Evolutionary conservation across 2,329 filamentous ascomycete genomes (phyloP).

Genomic region (Cytospora leucostoma): DNA sequence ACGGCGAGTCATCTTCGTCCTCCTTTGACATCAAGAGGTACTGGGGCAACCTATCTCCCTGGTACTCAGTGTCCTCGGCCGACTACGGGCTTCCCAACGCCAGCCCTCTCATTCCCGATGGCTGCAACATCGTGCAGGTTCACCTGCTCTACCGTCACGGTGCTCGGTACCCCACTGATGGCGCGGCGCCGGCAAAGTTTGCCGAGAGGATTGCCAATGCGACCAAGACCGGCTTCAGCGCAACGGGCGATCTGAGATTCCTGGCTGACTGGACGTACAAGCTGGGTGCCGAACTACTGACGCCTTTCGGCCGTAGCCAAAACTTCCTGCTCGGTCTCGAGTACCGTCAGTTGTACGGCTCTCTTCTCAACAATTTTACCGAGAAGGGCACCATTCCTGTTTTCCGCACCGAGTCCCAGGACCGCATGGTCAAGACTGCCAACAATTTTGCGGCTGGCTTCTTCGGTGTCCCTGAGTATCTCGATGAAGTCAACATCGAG

Average conservation of each 20-base stretch:
- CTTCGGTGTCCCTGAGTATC: constrained; percentile 39
- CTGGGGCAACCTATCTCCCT: constrained; percentile 39
- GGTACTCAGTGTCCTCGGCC: constrained; percentile 38
- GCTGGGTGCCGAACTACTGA: constrained; percentile 40
- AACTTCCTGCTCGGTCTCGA: constrained; percentile 44
- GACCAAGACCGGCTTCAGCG: constrained; percentile 37
- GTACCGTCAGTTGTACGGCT: constrained; percentile 45
- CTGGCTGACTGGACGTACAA: constrained; percentile 39
- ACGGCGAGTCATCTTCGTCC: constrained; percentile 31
- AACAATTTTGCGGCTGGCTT: constrained; percentile 39
- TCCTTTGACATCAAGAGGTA: constrained; percentile 37
- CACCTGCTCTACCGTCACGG: constrained; percentile 39
- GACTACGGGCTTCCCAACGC: constrained; percentile 37
- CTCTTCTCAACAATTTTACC: constrained; percentile 47
- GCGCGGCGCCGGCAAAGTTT: constrained; percentile 35
- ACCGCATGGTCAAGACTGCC: constrained; percentile 39
- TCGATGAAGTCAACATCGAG: constrained; percentile 38
- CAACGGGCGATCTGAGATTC: constrained; percentile 35
- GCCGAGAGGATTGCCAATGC: constrained; percentile 39
- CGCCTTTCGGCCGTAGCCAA: constrained; percentile 43
- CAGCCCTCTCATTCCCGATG: constrained; percentile 35
- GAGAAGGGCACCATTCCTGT: constrained; percentile 41
- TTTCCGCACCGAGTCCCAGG: constrained; percentile 38
- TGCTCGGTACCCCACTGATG: constrained; percentile 37
- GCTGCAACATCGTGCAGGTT: constrained; percentile 37